Percentiles rank a stretch among this genome's conserved stretches.
phyloP scores from a whole-genome alignment of 1,139 yeast genomes.

The Eremothecium sinecaudum region DNA sequence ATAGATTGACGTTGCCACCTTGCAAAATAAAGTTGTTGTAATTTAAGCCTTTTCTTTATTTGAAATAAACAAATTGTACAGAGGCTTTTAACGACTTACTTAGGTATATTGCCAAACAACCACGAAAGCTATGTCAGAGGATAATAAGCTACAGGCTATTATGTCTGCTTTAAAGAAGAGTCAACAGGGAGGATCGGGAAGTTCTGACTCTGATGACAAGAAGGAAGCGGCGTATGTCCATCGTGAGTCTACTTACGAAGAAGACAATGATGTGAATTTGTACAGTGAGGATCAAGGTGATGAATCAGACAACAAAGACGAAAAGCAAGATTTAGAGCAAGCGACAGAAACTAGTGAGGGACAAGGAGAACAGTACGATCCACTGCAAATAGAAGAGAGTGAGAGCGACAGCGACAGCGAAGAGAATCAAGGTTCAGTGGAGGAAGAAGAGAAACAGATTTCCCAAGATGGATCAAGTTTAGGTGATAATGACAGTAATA shows the following conservation, averaged over 20 bases:
- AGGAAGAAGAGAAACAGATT: not conserved
- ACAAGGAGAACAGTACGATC: constrained; percentile 8
- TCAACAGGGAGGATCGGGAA: constrained; percentile 6
- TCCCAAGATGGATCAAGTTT: not conserved
- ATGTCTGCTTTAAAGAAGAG: constrained; percentile 10
- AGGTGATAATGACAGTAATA: not conserved
- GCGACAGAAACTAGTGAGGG: constrained; percentile 12
- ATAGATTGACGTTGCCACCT: too few species aligned
- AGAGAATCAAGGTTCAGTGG: not conserved
- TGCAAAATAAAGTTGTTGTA: too few species aligned
- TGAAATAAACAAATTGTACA: too few species aligned
- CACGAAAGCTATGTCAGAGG: constrained; percentile 3
- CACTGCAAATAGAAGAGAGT: constrained; percentile 6
- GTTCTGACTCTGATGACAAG: constrained; percentile 4
- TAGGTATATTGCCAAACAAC: too few species aligned
- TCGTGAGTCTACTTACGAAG: not conserved
- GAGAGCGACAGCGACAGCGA: constrained; percentile 11
- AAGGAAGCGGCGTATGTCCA: constrained; percentile 9
- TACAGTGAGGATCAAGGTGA: constrained; percentile 13
- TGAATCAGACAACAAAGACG: constrained; percentile 15
- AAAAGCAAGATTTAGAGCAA: constrained; percentile 9
- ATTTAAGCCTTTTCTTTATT: too few species aligned
- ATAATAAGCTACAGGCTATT: constrained; percentile 3
- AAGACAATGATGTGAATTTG: constrained; percentile 9
- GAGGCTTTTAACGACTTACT: too few species aligned